Base-by-base conservation (phyloP, 2,329 filamentous ascomycete genomes). In the Calonectria pseudoreteaudii region DNA sequence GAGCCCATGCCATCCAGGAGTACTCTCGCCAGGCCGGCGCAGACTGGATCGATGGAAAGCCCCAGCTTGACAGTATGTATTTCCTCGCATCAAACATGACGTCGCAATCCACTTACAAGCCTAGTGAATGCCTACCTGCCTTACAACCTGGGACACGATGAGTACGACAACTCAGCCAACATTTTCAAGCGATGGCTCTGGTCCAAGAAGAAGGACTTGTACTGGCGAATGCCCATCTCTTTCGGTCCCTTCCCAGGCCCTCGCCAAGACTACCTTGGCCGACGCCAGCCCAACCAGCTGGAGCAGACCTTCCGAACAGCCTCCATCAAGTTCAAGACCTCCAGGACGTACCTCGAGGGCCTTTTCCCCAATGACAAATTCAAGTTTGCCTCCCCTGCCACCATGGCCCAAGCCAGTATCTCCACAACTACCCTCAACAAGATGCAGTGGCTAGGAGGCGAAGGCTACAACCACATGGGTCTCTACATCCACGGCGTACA, bases 401-500 rank as follows among this genome's bases (percentile, higher is more conserved):
- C 89, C 0, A 80, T 88, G 4, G 87, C 85, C 5, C 82, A 84
- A 11, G 88, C 86, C 1, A 88, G 84, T 67, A 83, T 88, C 75
- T 86, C 84, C 1, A 81, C 83, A 30, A 90, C 76, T 84, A 86
- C 85, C 1, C 81, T 90, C 6, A 81, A 84, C 56, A 88, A 89
- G 5, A 88, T 93, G 86, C 85, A 88, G 36, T 93, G 91, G 90
- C 86, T 93, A 0, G 91, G 89, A 8, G 91, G 91, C 2, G 82
- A 83, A 1, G 91, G 91, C 1, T 93, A 93, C 78, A 87, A 85
- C 47, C 87, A 89, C 72, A 83, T 91, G 26, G 91, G 90, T 0
- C 85, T 93, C 0, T 93, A 91, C 76, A 88, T 93, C 36, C 91
- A 93, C 77, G 91, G 90, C 1, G 88, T 93, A 1, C 81, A 91